phyloP scores from a whole-genome alignment of 2,329 filamentous ascomycete species.

The Penicillium sp. region DNA sequence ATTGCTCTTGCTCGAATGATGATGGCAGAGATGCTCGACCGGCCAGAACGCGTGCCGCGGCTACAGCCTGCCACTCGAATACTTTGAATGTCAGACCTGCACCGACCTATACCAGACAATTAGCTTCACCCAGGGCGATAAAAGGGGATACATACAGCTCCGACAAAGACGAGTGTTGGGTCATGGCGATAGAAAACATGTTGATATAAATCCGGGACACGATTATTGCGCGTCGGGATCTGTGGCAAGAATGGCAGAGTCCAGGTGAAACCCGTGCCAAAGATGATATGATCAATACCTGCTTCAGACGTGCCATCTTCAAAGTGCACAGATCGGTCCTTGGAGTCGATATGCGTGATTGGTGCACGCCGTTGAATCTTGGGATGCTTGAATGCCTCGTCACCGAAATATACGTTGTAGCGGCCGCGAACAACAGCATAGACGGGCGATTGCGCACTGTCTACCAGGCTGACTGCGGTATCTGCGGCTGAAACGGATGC shows the following conservation, averaged over 20 bases:
- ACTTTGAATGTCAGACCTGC: constrained; percentile 58
- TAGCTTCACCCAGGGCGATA: neutral
- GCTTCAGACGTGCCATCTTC: constrained; percentile 50
- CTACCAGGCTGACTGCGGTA: constrained; percentile 51
- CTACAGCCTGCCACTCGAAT: constrained; percentile 63
- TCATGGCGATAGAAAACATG: constrained; percentile 35
- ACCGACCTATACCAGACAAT: constrained; percentile 25
- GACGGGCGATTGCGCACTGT: constrained; percentile 45
- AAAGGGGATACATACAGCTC: constrained; percentile 40
- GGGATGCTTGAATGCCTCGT: constrained; percentile 56
- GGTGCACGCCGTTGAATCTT: constrained; percentile 29
- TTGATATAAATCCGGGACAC: constrained; percentile 33
- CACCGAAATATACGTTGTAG: constrained; percentile 53
- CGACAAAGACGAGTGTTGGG: constrained; percentile 32
- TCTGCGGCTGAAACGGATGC: constrained; percentile 61
- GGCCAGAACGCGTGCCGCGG: constrained; percentile 54
- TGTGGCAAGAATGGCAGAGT: constrained; percentile 56
- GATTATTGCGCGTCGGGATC: constrained; percentile 36
- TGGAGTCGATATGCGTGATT: constrained; percentile 37
- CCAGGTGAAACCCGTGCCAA: constrained; percentile 63
- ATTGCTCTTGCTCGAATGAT: constrained; percentile 46
- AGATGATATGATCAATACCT: constrained; percentile 57
- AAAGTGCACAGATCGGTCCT: constrained; percentile 46
- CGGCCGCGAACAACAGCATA: constrained; percentile 51
- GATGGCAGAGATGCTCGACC: constrained; percentile 50